Evolutionary conservation across 345 rosid genomes (phyloP).

Genomic region (Citrus maxima): DNA sequence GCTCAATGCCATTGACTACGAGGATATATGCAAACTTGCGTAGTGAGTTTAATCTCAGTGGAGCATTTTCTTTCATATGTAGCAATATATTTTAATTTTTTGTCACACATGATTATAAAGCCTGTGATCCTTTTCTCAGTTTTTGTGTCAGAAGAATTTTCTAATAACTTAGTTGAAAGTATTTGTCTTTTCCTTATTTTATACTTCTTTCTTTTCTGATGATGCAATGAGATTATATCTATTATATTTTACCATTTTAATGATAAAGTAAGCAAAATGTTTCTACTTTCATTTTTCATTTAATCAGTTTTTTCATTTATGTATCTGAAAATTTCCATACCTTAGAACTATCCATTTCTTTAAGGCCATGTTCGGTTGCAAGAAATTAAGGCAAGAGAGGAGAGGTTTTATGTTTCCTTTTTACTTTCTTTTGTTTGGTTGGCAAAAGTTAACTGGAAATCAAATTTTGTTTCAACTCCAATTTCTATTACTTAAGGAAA

Average conservation of each 20-base stretch:
- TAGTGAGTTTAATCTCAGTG: constrained; percentile 22
- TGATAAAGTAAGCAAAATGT: background rate
- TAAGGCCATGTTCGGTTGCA: too few relatives aligned
- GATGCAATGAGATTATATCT: too few relatives aligned
- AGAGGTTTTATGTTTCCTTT: too few relatives aligned
- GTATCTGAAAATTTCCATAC: too few relatives aligned
- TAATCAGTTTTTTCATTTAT: too few relatives aligned
- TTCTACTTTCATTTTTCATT: background rate
- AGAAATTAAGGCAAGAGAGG: too few relatives aligned
- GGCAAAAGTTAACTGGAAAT: too few relatives aligned
- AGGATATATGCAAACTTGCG: constrained; percentile 83
- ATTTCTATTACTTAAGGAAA: too few relatives aligned
- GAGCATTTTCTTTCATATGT: background rate
- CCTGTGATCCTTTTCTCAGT: background rate
- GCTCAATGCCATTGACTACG: constrained; percentile 76
- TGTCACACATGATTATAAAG: background rate
- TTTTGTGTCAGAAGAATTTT: background rate
- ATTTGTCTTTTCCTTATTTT: background rate
- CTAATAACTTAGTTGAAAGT: background rate
- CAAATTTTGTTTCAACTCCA: too few relatives aligned
- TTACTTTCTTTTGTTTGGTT: too few relatives aligned
- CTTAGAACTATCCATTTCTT: too few relatives aligned
- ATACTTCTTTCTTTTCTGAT: too few relatives aligned
- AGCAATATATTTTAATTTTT: background rate
- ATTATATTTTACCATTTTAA: background rate